Percentiles rank a stretch among this genome's conserved stretches.
These are phyloP conservation scores for Thelonectria olida DNA, from an alignment of 2,329 filamentous ascomycete species.

Conservation along the genomic window DNA sequence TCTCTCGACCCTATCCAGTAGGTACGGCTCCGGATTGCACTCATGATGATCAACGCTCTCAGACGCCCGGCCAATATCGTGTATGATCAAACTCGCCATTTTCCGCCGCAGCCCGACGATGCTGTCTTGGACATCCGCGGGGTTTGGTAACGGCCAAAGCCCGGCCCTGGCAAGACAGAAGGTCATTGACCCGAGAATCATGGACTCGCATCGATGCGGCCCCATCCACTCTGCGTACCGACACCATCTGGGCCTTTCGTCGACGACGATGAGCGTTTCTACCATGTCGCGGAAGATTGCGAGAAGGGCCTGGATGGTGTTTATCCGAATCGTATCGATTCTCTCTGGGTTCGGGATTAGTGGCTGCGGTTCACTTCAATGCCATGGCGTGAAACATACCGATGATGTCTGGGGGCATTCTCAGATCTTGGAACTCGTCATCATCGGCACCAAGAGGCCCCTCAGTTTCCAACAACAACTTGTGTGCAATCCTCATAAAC, in stretches of 20 bases:
- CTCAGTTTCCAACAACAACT: slow-evolving; percentile 34
- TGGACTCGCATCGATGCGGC: slow-evolving; percentile 47
- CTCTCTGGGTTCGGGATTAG: slow-evolving; percentile 24
- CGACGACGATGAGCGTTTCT: slow-evolving; percentile 39
- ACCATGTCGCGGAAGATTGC: slow-evolving; percentile 38
- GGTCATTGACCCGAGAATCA: slow-evolving; percentile 47
- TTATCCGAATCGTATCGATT: slow-evolving; percentile 34
- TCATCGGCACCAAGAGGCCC: slow-evolving; percentile 22
- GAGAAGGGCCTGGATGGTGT: slow-evolving; percentile 27
- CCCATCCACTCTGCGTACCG: slow-evolving; percentile 46
- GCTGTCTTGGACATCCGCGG: slow-evolving; percentile 36
- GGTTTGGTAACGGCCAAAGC: slow-evolving; percentile 44
- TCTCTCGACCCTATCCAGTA: slow-evolving; percentile 30
- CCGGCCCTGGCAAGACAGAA: slow-evolving; percentile 45
- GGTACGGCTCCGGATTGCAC: slow-evolving; percentile 33
- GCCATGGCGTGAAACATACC: too few species aligned
- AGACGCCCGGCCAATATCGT: slow-evolving; percentile 36
- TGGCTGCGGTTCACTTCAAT: too few species aligned
- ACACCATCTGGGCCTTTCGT: slow-evolving; percentile 46
- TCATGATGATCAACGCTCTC: slow-evolving; percentile 26
- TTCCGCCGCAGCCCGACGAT: slow-evolving; percentile 34
- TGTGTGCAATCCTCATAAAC: slow-evolving; percentile 33
- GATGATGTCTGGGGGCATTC: slow-evolving; percentile 25
- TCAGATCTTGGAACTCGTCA: slow-evolving; percentile 21
- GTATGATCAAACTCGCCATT: slow-evolving; percentile 38